Base-by-base conservation (phyloP, 2,329 filamentous ascomycete species). In the Fusarium pseudograminearum region DNA sequence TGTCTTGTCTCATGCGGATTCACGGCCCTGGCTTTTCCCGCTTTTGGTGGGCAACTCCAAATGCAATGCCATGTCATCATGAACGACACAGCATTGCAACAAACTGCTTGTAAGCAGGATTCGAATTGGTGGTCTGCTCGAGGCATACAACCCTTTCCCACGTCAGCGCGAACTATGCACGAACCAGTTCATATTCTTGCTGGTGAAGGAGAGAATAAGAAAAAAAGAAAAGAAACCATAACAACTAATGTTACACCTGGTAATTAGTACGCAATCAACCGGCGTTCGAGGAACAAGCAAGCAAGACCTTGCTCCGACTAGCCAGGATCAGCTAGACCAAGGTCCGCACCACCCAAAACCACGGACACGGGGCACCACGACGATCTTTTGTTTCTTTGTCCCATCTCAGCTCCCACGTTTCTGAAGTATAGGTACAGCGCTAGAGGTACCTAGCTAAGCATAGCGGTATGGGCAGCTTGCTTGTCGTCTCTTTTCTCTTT, bases 401-500 rank as follows among this genome's bases (percentile, higher is more conserved):
- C 55, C 61, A 55, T 69, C 55, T 71, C 56, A 61, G 57, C 58
- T 65, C 30, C 42, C 53, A 51, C 34, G 48, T 51, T 51, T 51
- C 33, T 15, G 34, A 41, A n/a, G 48, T 51, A 41, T 15, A 51
- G 33, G 36, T 61, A 61, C 44, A 31, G 42, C 22, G 28, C 40
- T 55, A 28, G 24, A 55, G 26, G 58, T 64, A 40, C 52, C 48
- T 34, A 56, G 48, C 26, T 45, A 24, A 47, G 42, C 30, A 62
- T 57, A 41, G 58, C 57, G 57, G 47, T 63, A 62, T 56, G 20
- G 33, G 34, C 26, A 52, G 46, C 20, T 34, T 45, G 16, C 45
- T 74, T 72, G 62, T 75, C 61, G 58, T 74, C 71, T 74, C 73
- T 76, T 76, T 58, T 68, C 74, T 72, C 66, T 65, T 70, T 73